phyloP scores from a whole-genome alignment of 495 filamentous ascomycete species.

The Chaetomium cochliodes region DNA sequence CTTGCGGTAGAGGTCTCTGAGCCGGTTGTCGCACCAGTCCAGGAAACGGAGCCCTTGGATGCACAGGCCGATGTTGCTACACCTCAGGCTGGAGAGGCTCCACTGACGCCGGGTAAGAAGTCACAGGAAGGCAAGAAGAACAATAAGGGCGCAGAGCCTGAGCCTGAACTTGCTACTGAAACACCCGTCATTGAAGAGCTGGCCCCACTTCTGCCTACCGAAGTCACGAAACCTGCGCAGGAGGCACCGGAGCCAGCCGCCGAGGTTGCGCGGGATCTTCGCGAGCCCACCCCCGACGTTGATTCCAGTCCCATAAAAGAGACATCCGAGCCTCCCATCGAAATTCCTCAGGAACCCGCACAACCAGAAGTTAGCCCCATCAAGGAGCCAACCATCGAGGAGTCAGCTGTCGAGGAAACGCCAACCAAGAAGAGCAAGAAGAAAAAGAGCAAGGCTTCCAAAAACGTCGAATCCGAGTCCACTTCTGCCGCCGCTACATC shows the following conservation, averaged over 20 bases:
- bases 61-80: not conserved
- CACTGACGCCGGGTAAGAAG: slow-evolving; percentile 18
- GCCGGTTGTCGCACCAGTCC: not conserved
- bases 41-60: slow-evolving; percentile 7
- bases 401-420: not conserved
- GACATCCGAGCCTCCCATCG: not conserved
- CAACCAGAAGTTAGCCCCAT: not conserved
- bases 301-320: slow-evolving; percentile 15
- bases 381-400: not conserved
- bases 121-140: slow-evolving; percentile 41
- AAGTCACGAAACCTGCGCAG: not conserved
- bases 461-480: slow-evolving; percentile 24
- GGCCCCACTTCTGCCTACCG: not conserved
- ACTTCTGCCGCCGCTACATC: slow-evolving; percentile 28
- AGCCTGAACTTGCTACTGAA: slow-evolving; percentile 21
- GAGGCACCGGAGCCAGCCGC: not conserved
- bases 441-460: slow-evolving; percentile 33
- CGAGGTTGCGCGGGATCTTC: not conserved
- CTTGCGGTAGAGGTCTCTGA: slow-evolving; percentile 1
- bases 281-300: not conserved
- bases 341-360: slow-evolving; percentile 5
- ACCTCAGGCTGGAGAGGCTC: slow-evolving; percentile 17
- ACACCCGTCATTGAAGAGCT: slow-evolving; percentile 20
- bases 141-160: slow-evolving; percentile 28
- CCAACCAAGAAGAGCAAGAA: slow-evolving; percentile 29